Evolutionary conservation across 202 grass and related monocot genomes (phyloP), one percentile per base, ranked within the genome.

Genomic region (Setaria italica): DNA sequence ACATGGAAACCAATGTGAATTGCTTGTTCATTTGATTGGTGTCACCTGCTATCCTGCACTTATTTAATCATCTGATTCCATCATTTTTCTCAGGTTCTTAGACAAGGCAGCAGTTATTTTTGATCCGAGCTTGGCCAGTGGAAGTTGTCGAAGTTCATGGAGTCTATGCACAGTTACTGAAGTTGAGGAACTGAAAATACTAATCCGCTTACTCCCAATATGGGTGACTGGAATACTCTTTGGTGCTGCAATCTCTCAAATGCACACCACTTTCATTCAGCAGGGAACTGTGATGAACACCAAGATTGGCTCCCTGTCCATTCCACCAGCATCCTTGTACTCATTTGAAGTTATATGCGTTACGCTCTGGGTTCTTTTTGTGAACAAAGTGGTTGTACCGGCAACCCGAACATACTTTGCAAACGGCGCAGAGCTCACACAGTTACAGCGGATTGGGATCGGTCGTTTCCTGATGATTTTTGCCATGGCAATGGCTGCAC

Each of bases 111-210:
- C 92, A 50, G 67, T 90, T 65, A 82, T 97, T 87, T 88, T 84
- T 81, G 78, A 88, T 70, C 69, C 67, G 53, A 68, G 80, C 80
- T 82, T 86, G 42, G 85, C 67, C 43, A 64, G 64, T 21, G 72
- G 13, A 76, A 69, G 34, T 19, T 64, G 75, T 72, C n/a, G 4
- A 51, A 78, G 84, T 77, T 90, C 89, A 62, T 88, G 93, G 93
- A 90, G 43, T 50, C 70, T 91, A 9, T 95, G 95, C 72, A 98
- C 91, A 1, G 37, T 95, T 54, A 98, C 91, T 83, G 88, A 98
- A 94, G 91, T 98, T 3, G 95, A 98, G 87, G 95, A 98, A 87
- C 54, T 95, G 77, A 98, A 98, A 88, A 92, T 94, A 80, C 79
- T 98, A 25, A 66, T 94, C 14, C 81, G 95, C 33, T 53, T 98